phyloP scores from a whole-genome alignment of 305 asterid genomes.

The Fraxinus greggii region DNA sequence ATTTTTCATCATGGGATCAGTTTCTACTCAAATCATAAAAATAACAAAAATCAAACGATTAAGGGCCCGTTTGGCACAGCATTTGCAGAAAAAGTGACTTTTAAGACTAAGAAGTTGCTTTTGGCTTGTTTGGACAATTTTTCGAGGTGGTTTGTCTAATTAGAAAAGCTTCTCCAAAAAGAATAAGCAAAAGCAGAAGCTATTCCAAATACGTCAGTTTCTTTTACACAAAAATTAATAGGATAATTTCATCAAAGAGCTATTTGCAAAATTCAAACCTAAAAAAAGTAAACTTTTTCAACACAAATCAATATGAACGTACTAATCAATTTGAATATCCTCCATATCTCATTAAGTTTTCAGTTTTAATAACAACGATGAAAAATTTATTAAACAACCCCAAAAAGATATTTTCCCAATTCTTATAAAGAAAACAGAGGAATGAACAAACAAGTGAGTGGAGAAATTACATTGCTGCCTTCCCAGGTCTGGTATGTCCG shows the following conservation, averaged over 20 bases:
- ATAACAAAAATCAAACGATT: neutral
- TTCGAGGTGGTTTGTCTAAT: neutral
- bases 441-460: neutral
- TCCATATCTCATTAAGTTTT: neutral
- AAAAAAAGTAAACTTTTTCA: neutral
- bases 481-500: conserved; percentile 66
- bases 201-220: neutral
- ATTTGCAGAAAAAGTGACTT: neutral
- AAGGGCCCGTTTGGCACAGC: neutral
- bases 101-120: neutral
- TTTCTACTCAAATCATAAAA: neutral
- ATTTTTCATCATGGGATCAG: neutral
- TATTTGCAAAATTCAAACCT: neutral
- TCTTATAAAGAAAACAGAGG: neutral
- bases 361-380: neutral
- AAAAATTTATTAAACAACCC: neutral
- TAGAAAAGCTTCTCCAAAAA: neutral
- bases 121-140: neutral
- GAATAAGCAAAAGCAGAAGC: neutral
- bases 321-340: neutral
- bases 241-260: neutral
- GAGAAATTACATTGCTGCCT: conserved; percentile 64
- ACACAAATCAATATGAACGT: neutral
- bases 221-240: neutral
- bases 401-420: conserved; percentile 5